Conservation (phyloP, 2,329 filamentous ascomycete species). For the Penicillium vulpinum region DNA sequence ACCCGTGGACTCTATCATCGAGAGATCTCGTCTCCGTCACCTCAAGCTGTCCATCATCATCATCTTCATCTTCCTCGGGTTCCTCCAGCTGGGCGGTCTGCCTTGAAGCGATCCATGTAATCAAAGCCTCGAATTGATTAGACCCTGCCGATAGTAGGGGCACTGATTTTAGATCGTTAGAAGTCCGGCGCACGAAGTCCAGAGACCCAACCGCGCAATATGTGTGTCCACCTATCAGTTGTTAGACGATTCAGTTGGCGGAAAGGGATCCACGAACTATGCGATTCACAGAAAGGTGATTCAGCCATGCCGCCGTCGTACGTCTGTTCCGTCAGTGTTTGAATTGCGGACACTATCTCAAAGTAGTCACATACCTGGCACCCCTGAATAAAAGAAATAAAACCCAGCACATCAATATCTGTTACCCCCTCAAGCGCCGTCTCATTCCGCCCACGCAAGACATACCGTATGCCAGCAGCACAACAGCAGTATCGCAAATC, state of each 20-base stretch:
- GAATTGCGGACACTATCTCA: neutral
- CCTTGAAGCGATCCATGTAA: constrained; percentile 62
- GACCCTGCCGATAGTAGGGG: constrained; percentile 31
- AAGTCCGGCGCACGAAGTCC: constrained; percentile 68
- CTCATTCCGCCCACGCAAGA: constrained; percentile 66
- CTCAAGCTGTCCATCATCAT: constrained; percentile 8
- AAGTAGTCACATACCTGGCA: constrained; percentile 53
- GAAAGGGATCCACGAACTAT: constrained; percentile 57
- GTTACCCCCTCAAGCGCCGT: constrained; percentile 57
- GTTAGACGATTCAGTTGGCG: constrained; percentile 23
- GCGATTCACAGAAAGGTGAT: constrained; percentile 75
- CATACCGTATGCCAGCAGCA: constrained; percentile 77
- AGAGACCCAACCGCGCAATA: constrained; percentile 84
- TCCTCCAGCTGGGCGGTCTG: constrained; percentile 60
- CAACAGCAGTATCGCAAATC: constrained; percentile 90
- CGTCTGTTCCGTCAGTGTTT: constrained; percentile 53
- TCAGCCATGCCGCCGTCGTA: constrained; percentile 86
- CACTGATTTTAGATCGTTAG: constrained; percentile 32
- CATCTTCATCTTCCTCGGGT: constrained; percentile 15
- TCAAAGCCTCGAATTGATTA: constrained; percentile 36
- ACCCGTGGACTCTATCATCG: constrained; percentile 27
- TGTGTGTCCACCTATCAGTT: constrained; percentile 72
- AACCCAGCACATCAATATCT: constrained; percentile 72
- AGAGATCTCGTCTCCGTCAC: constrained; percentile 16
- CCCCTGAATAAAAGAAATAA: constrained; percentile 69